Conservation (phyloP, 2,329 filamentous ascomycete genomes). For the Penicillium hordei region DNA sequence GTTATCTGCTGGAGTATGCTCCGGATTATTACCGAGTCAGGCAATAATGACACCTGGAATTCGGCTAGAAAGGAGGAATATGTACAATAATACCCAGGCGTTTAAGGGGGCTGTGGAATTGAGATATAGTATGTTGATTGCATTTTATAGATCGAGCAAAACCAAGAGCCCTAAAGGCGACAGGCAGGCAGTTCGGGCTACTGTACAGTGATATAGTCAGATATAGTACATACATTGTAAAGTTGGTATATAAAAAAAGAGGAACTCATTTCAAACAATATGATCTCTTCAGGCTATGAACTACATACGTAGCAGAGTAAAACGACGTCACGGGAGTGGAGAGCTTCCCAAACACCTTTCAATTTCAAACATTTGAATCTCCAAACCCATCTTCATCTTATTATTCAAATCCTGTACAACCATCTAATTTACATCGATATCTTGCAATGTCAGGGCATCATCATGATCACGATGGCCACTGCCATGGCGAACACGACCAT, state of each 20-base stretch:
- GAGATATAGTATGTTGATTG: not conserved
- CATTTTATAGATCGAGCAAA: not conserved
- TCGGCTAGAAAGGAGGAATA: not conserved
- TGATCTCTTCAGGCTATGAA: too few species aligned
- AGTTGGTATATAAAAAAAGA: not conserved
- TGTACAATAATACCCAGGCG: slow-evolving; percentile 18
- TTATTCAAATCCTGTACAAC: not conserved
- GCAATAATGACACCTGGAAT: slow-evolving; percentile 8
- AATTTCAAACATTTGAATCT: not conserved
- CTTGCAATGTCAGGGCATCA: slow-evolving; percentile 38
- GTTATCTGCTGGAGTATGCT: slow-evolving; percentile 88
- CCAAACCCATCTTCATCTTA: not conserved
- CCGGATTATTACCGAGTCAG: slow-evolving; percentile 73
- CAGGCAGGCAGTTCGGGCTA: not conserved
- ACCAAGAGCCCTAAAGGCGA: not conserved
- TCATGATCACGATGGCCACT: slow-evolving; percentile 42
- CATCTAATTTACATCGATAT: not conserved
- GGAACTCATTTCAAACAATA: not conserved
- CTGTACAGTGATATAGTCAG: not conserved
- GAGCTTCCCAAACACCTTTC: slow-evolving; percentile 14
- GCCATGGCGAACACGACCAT: slow-evolving; percentile 72
- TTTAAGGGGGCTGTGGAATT: slow-evolving; percentile 1
- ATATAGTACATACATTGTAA: not conserved
- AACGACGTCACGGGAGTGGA: slow-evolving; percentile 24
- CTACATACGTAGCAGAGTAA: not conserved